Evolutionary conservation across 495 filamentous ascomycete genomes (phyloP), one percentile per base, ranked within the genome.

Genomic region (Aspergillus nidulans): DNA sequence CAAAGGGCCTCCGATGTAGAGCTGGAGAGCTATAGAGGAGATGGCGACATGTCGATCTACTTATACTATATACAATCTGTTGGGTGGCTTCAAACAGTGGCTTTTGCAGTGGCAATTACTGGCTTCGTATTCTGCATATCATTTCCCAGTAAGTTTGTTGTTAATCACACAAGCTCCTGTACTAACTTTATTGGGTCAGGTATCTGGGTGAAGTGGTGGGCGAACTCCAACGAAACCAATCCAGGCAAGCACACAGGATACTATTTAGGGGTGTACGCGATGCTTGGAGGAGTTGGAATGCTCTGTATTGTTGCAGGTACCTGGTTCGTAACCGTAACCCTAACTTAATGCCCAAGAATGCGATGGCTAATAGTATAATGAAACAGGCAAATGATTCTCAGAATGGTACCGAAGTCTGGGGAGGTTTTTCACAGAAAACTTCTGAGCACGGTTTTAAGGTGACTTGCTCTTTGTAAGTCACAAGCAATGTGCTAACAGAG

Each of bases 151-250:
- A 55, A 55, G 63, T 60, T n/a, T n/a, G 15, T 40, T n/a, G 7
- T 13, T 8, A 9, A 13, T 7, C 9, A 23, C 20, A 13, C 16
- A 7, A 7, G 3, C 46, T 4, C 19, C 0, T 44, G 16, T 50
- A 30, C 47, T 62, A n/a, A 65, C 40, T 16, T 16, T 6, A 7
- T 38, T n/a, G 16, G 16, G 32, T n/a, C 7, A 78, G 73, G 69
- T 32, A 69, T 83, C 36, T 84, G 80, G 81, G 55, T 84, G 3
- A 74, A 78, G 53, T 79, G 72, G 72, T 84, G 81, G 81, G 69
- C 80, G 8, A 56, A 48, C 6, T 71, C 72, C 10, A 80, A 80
- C 43, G 69, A 63, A 19, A 55, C 56, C 7, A 53, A 73, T 15
- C 72, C 74, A 6, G 76, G 75, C 40, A 63, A 64, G 23, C 61